Base-by-base conservation (phyloP, 2,329 filamentous ascomycete species). In the Aspergillus alliaceus region DNA sequence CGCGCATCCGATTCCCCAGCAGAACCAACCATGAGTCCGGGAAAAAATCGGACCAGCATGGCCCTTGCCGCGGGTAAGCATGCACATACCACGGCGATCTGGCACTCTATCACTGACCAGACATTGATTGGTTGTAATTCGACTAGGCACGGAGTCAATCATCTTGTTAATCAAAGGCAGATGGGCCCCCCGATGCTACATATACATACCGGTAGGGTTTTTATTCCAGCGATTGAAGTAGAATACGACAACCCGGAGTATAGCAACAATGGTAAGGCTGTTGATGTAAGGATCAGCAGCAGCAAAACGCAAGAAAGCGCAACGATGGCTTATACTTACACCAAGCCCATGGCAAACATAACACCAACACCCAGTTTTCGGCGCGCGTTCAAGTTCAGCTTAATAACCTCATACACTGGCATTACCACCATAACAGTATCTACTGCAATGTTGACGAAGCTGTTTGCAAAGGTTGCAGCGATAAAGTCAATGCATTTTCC, bases 61-160 rank as follows among this genome's bases (percentile, higher is more conserved):
- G 67, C 67, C 29, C 67, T 57, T 34, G 61, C 61, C 27, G 67
- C 60, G 25, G 67, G 67, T 1, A 70, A 49, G 40, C 67, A 70
- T 12, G 67, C 66, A 25, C 65, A 68, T 48, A 69, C 49, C 12
- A 70, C 54, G 8, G 67, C 62, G 31, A 70, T 66, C 24, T 68
- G 64, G 25, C 56, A 56, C 52, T 70, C 67, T 34, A 70, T 68
- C 14, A 70, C 62, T 6, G 67, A 68, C 67, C 67, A 70, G 55
- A 66, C 61, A 25, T 66, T 62, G 14, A 69, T 59, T 2, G 67
- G 66, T n/a, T 66, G 63, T 31, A 69, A 48, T 20, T 65, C 62
- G 4, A 60, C 53, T 51, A 50, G 6, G 4, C 24, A 7, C 14
- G 8, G 7, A 7, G 35, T 51, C 46, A 46, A 20, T 34, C 32